phyloP scores from a whole-genome alignment of 2,329 filamentous ascomycete genomes.

The Aspergillus japonicus region DNA sequence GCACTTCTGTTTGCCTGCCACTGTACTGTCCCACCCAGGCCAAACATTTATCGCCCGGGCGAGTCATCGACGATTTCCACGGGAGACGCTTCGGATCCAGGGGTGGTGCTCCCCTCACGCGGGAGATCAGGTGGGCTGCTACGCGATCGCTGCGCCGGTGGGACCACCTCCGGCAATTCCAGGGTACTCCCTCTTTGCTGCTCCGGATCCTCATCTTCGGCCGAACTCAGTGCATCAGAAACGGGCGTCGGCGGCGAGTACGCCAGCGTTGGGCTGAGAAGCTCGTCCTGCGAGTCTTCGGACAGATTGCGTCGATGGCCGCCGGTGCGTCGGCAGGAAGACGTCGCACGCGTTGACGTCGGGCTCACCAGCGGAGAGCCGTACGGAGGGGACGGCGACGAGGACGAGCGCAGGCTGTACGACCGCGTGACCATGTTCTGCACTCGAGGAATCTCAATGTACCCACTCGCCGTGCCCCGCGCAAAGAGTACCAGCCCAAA shows the following conservation, averaged over 20 bases:
- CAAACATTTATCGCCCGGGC: not conserved
- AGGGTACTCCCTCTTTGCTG: conserved; percentile 20
- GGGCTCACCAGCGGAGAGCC: conserved; percentile 40
- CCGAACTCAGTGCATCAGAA: conserved; percentile 26
- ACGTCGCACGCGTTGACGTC: conserved; percentile 34
- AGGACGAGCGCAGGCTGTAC: conserved; percentile 42
- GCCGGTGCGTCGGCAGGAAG: conserved; percentile 27
- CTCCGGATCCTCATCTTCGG: conserved; percentile 19
- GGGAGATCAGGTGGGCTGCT: conserved; percentile 34
- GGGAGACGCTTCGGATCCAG: not conserved
- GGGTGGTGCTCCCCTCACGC: conserved; percentile 1
- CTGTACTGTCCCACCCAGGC: not conserved
- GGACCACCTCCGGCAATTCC: conserved; percentile 23
- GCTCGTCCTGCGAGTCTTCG: conserved; percentile 33
- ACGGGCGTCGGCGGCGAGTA: conserved; percentile 43
- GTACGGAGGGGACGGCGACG: conserved; percentile 35
- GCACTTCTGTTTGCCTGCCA: not conserved
- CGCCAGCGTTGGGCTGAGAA: conserved; percentile 32
- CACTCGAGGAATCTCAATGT: conserved; percentile 48
- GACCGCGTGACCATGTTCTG: conserved; percentile 49
- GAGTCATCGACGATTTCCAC: not conserved
- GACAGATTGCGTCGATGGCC: conserved; percentile 35
- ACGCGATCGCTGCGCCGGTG: conserved; percentile 28
- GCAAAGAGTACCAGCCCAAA: conserved; percentile 82
- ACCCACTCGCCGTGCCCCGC: conserved; percentile 42